Evolutionary conservation across 1,284 basidiomycete genomes (phyloP).

Genomic region (Gymnopus androsaceus): DNA sequence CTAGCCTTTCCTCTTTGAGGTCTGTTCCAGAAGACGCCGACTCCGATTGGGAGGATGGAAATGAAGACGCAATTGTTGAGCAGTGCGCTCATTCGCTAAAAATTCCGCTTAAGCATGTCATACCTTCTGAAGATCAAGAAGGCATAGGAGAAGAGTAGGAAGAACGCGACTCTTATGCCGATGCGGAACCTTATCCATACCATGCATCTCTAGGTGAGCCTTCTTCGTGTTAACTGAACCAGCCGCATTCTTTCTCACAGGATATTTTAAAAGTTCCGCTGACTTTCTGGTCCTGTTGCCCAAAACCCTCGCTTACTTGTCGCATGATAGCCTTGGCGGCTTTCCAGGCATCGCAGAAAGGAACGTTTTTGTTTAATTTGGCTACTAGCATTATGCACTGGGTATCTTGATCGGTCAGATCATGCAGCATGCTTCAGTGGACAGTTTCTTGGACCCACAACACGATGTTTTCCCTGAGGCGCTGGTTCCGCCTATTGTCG

Average conservation of each 20-base stretch:
- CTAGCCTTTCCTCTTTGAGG: conserved; percentile 8
- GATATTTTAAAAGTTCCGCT: background rate
- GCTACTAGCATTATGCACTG: too few species aligned
- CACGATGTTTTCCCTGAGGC: too few species aligned
- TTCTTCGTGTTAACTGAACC: background rate
- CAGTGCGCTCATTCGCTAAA: conserved; percentile 1
- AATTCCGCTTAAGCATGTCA: conserved; percentile 10
- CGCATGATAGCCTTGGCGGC: background rate
- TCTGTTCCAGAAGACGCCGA: conserved; percentile 11
- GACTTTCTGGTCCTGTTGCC: background rate
- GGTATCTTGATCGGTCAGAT: too few species aligned
- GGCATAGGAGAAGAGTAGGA: background rate
- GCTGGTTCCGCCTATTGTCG: too few species aligned
- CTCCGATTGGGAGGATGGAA: conserved; percentile 6
- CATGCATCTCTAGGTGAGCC: background rate
- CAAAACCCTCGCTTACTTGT: background rate
- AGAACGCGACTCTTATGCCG: background rate
- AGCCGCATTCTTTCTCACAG: background rate
- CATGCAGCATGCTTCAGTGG: too few species aligned
- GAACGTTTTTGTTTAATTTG: too few species aligned
- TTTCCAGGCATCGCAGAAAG: background rate
- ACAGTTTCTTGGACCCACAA: too few species aligned
- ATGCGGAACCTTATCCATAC: background rate
- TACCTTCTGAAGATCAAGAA: conserved; percentile 7
- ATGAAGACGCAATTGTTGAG: conserved; percentile 12